These are phyloP conservation scores for Erodium trifolium DNA, from an alignment of 441 rosid genomes.

Conservation along the genomic window DNA sequence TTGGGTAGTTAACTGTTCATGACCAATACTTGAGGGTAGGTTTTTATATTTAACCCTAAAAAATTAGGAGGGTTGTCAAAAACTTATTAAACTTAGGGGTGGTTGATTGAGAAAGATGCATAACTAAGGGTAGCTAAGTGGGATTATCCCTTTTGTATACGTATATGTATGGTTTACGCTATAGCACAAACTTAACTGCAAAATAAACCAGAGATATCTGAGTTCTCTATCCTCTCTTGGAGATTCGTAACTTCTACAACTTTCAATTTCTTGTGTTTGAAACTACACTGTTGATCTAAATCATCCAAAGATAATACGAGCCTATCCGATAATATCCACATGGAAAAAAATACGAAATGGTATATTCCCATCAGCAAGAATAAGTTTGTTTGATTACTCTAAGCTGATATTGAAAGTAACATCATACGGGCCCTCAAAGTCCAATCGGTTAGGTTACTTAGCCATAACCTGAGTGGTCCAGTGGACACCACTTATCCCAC, in stretches of 20 bases:
- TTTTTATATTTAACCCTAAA: too few species aligned
- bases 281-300: neutral
- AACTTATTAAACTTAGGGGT: too few species aligned
- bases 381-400: neutral
- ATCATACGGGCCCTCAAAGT: neutral
- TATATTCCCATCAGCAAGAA: neutral
- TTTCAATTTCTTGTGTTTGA: too few species aligned
- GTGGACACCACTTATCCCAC: neutral
- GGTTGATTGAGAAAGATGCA: too few species aligned
- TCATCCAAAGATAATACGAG: neutral
- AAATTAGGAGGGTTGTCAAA: too few species aligned
- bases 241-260: too few species aligned
- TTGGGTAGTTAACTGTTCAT: too few species aligned
- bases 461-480: neutral
- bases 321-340: neutral
- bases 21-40: too few species aligned
- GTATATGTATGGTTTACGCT: neutral
- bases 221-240: neutral
- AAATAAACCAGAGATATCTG: neutral
- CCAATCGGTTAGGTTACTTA: conserved; percentile 3
- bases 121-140: too few species aligned
- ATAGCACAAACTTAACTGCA: neutral
- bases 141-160: too few species aligned
- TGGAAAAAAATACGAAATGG: neutral
- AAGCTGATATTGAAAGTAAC: neutral